A percentile compares a stretch with the other conserved stretches of the same genome.
phyloP scores from a whole-genome alignment of 306 rosid species.

The Cicer yamashitae region DNA sequence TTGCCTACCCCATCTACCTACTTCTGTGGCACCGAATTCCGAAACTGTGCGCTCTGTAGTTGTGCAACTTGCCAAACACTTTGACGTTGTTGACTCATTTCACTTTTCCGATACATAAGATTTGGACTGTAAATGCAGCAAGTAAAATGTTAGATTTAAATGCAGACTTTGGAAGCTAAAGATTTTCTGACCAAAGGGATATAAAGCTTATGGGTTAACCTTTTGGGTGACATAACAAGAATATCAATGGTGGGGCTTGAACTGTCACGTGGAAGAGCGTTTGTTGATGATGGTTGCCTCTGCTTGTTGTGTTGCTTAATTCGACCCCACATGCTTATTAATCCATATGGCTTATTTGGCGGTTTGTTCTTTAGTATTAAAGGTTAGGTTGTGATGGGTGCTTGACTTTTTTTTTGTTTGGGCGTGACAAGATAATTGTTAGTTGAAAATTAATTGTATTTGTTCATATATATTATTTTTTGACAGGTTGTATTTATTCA shows the following conservation, averaged over 20 bases:
- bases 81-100: conserved; percentile 68
- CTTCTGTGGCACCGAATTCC: conserved; percentile 63
- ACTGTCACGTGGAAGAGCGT: conserved; percentile 37
- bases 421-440: conserved; percentile 45
- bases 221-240: conserved; percentile 43
- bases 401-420: conserved; percentile 51
- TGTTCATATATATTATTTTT: conserved; percentile 45
- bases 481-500: neutral
- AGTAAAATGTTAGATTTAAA: conserved; percentile 40
- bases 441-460: conserved; percentile 52
- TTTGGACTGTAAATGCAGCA: conserved; percentile 37
- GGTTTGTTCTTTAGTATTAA: conserved; percentile 48
- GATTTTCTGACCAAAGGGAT: conserved; percentile 36
- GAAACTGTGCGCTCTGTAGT: conserved; percentile 71
- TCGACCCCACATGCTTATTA: conserved; percentile 47
- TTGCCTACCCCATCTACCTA: conserved; percentile 83
- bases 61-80: conserved; percentile 78
- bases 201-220: conserved; percentile 23
- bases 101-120: conserved; percentile 59
- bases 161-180: conserved; percentile 40
- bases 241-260: conserved; percentile 48
- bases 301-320: conserved; percentile 41
- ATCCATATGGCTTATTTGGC: conserved; percentile 49
- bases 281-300: conserved; percentile 49
- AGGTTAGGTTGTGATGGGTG: conserved; percentile 48